Base-by-base conservation (phyloP, 148 eudicot genomes). In the Arctostaphylos glauca region DNA sequence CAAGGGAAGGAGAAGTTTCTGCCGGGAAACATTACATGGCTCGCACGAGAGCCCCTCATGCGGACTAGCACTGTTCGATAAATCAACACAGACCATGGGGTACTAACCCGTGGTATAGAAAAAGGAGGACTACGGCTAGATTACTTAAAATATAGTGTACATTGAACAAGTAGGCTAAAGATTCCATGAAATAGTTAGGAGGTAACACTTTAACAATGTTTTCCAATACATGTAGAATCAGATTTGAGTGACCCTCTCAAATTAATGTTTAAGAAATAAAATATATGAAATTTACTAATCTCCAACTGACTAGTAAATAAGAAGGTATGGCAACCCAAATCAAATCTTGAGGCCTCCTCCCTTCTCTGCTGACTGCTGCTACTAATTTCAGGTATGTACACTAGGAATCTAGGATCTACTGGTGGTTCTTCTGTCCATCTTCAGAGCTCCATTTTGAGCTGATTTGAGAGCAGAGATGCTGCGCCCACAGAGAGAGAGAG, bases 361-460 rank as follows among this genome's bases (percentile, higher is more conserved):
- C 79, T 49, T 78, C 78, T 47, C 81, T 66, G 31, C 71, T 50
- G 44, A 67, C 90, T 82, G 84, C 89, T 80, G 86, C 68, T 21
- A 79, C 84, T 81, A 81, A 85, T 58, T 66, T 66, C 79, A 25
- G 55, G 78, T 84, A 86, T 92, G 82, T 84, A 93, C 91, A 93
- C 82, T 77, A 31, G 79, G 77, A 93, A 90, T 92, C 82, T 77
- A 31, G 79, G 77, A 80, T 74, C 74, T 68, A 82, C 83, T 18
- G 64, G 59, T 67, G 18, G 66, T 81, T 80, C 83, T 74, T 81
- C 50, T 2, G 64, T 56, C 71, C 82, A 55, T 81, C 91, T 89
- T 94, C 93, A 90, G 59, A 91, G 87, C 87, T 96, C 95, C 95
- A 88, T 92, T 86, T 91, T 94, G 86, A 91, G 91, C 87, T 92